These are phyloP conservation scores for Zizania latifolia DNA, from an alignment of 176 grass and related monocot genomes.

Conservation along the genomic window DNA sequence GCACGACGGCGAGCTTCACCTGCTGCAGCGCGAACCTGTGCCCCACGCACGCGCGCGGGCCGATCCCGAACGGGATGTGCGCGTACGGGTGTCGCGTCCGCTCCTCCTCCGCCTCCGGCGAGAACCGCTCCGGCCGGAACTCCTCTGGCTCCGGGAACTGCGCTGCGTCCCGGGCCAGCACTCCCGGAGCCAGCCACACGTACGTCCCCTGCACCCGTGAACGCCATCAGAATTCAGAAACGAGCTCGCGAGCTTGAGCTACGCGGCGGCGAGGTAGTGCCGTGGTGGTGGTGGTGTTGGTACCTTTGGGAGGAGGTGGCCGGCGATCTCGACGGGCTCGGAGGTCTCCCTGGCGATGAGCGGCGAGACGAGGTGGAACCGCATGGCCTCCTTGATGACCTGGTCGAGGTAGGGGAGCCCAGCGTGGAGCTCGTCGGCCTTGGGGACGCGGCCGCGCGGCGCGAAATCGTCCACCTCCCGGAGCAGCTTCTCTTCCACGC, in stretches of 20 bases:
- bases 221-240: too few relatives aligned
- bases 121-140: constrained; percentile 58
- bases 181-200: constrained; percentile 49
- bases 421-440: constrained; percentile 28
- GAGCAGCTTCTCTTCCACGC: constrained; percentile 47
- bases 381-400: constrained; percentile 52
- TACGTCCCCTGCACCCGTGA: constrained; percentile 30
- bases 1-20: constrained; percentile 73
- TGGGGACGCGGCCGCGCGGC: constrained; percentile 11
- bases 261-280: too few relatives aligned
- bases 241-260: too few relatives aligned
- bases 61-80: constrained; percentile 52
- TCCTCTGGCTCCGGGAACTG: constrained; percentile 53
- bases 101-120: constrained; percentile 35
- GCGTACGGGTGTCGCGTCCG: constrained; percentile 42
- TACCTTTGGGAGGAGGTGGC: constrained; percentile 49
- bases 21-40: constrained; percentile 85
- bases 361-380: constrained; percentile 41
- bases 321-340: constrained; percentile 33
- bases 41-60: constrained; percentile 67
- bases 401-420: constrained; percentile 51
- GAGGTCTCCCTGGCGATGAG: constrained; percentile 40
- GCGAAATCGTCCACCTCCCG: constrained; percentile 33
- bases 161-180: constrained; percentile 33
- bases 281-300: too few relatives aligned